Conservation (phyloP, 768 basidiomycete genomes). For the Lyophyllum decastes region DNA sequence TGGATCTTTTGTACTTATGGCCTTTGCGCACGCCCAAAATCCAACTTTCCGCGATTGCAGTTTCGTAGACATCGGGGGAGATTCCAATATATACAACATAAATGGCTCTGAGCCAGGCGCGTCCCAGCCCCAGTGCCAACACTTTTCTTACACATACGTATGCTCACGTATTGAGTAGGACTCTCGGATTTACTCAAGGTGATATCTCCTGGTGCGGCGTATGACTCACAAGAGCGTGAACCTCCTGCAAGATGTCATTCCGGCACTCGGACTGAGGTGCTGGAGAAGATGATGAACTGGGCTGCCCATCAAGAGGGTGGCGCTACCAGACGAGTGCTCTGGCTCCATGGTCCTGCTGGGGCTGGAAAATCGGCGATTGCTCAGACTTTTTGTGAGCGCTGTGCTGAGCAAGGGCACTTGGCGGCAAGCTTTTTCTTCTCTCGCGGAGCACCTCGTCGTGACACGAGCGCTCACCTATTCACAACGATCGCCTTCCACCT, state of each 20-base stretch:
- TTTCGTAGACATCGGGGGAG: neutral
- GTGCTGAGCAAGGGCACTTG: constrained; percentile 15
- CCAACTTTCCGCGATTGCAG: neutral
- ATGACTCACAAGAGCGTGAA: constrained; percentile 17
- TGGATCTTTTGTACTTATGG: neutral
- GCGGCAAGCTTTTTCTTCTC: constrained; percentile 11
- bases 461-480: neutral
- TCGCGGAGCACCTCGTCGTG: constrained; percentile 7
- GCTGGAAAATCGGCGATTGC: neutral
- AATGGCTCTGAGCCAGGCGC: neutral
- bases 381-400: constrained; percentile 4
- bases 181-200: neutral
- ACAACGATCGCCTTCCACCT: neutral
- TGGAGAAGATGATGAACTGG: neutral
- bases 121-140: neutral
- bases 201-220: constrained; percentile 8
- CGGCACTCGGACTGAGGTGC: neutral
- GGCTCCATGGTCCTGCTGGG: neutral
- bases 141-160: neutral
- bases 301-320: neutral
- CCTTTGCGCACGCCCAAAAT: neutral
- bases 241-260: constrained; percentile 13
- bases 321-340: neutral
- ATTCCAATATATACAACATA: neutral
- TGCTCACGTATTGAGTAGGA: neutral